Base-by-base conservation (phyloP, 2,329 filamentous ascomycete genomes). In the Lachnellula suecica region DNA sequence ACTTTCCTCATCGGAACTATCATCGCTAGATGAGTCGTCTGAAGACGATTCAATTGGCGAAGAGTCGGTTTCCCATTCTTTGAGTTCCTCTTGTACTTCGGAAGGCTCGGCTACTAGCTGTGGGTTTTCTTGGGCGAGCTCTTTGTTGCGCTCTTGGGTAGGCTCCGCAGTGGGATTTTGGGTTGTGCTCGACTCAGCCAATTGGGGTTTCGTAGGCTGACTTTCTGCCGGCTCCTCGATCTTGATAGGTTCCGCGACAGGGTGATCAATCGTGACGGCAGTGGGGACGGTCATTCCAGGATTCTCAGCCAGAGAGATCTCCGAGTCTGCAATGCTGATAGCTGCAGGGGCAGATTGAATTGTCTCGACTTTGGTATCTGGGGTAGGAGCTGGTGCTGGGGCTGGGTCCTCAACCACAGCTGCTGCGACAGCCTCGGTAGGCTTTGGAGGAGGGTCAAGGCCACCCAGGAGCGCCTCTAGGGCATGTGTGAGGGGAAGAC, bases 11-110 rank as follows among this genome's bases (percentile, higher is more conserved):
- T 76, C 73, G n/a, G 80, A 79, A 29, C 59, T 64, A 59, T 83
- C 79, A 45, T 79, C 76, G 52, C 73, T 74, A 0, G 81, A 88
- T 4, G 86, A 65, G 44, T 65, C 61, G 87, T 66, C 76, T 47
- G 75, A 75, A 0, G 82, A 89, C 5, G 86, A 89, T 63, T 85
- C 83, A 64, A 88, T 88, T 0, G 88, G 88, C 0, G 87, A 89
- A 1, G 88, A 91, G 63, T 93, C 89, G 7, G 79, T 74, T 66
- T 96, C 90, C 89, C 91, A 97, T 69, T 97, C 92, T 3, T 88
- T 85, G 41, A 87, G 76, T 10, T 72, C 74, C 15, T 53, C 50
- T 56, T 64, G 55, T 19, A 17, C 44, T 20, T 27, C 51, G 13
- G 47, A 35, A 19, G 24, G 35, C 52, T 50, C 27, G 15, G 17